Evolutionary conservation across 2,329 filamentous ascomycete species (phyloP).

Genomic region (Phaeophleospora eucalypticola): DNA sequence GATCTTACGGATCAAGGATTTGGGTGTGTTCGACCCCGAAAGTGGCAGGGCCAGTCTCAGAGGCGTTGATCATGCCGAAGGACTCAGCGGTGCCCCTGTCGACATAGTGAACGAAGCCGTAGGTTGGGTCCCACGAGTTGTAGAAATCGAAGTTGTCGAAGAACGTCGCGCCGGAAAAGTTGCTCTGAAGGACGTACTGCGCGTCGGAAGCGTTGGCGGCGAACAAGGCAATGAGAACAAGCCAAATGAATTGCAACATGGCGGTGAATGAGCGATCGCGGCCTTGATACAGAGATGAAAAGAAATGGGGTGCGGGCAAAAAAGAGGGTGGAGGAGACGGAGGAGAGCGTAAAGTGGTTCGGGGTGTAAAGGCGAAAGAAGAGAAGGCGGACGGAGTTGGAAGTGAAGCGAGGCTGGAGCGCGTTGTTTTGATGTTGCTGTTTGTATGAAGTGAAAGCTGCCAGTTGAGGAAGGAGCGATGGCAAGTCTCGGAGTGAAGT

Average conservation of each 20-base stretch:
- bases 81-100: constrained; percentile 32
- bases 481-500: too few relatives aligned
- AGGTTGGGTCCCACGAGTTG: constrained; percentile 32
- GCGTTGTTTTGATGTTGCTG: neutral
- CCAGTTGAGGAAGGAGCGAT: neutral
- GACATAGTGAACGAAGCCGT: constrained; percentile 38
- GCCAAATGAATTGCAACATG: constrained; percentile 1
- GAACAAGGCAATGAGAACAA: constrained; percentile 1
- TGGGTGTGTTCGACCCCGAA: constrained; percentile 24
- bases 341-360: too few relatives aligned
- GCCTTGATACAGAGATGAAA: too few relatives aligned
- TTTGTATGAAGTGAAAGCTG: neutral
- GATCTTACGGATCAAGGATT: constrained; percentile 27
- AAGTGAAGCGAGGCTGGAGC: too few relatives aligned
- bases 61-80: constrained; percentile 23
- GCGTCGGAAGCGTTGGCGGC: constrained; percentile 6
- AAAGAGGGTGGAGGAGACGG: too few relatives aligned
- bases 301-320: too few relatives aligned
- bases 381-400: neutral
- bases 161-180: constrained; percentile 25
- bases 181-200: constrained; percentile 14
- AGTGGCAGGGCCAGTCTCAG: constrained; percentile 14
- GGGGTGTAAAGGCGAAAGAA: neutral
- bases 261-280: too few relatives aligned
- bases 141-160: constrained; percentile 36